Evolutionary conservation across 192 early-diverging fungal species (phyloP).

Genomic region (Backusella macrospora): DNA sequence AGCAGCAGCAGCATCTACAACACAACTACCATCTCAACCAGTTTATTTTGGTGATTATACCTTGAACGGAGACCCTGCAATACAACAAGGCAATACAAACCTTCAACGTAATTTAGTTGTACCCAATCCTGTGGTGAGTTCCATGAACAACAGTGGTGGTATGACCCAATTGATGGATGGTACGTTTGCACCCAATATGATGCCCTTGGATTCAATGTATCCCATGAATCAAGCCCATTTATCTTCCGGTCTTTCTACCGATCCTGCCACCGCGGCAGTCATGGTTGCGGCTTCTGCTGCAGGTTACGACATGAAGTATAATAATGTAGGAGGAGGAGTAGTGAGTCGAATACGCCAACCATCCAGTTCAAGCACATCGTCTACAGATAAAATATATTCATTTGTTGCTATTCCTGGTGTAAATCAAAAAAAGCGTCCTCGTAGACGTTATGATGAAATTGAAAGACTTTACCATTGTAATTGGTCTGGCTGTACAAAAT

Average conservation of each 20-base stretch:
- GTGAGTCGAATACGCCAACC: slow-evolving; percentile 4
- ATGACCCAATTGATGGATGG: slow-evolving; percentile 3
- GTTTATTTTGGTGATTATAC: slow-evolving; percentile 3
- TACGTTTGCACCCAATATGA: slow-evolving; percentile 5
- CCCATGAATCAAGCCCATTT: neutral
- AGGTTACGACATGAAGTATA: neutral
- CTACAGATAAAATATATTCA: slow-evolving; percentile 47
- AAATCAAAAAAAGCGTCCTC: slow-evolving; percentile 60
- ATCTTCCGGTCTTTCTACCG: neutral
- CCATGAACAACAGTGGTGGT: neutral
- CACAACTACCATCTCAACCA: slow-evolving; percentile 1
- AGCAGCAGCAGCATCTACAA: neutral
- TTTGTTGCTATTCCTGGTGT: slow-evolving; percentile 60
- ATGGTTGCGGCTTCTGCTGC: slow-evolving; percentile 2
- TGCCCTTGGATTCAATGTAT: slow-evolving; percentile 8
- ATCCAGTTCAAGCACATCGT: slow-evolving; percentile 20
- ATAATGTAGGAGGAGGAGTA: neutral
- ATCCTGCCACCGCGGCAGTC: neutral
- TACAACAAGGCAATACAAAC: too few relatives aligned
- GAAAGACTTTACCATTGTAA: slow-evolving; percentile 66
- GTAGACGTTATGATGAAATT: slow-evolving; percentile 65
- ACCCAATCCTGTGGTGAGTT: too few relatives aligned
- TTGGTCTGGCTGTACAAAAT: slow-evolving; percentile 57
- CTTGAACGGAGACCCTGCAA: neutral
- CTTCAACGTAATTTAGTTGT: too few relatives aligned